Base-by-base conservation (phyloP, 129 eudicot species). In the Arctium minus region DNA sequence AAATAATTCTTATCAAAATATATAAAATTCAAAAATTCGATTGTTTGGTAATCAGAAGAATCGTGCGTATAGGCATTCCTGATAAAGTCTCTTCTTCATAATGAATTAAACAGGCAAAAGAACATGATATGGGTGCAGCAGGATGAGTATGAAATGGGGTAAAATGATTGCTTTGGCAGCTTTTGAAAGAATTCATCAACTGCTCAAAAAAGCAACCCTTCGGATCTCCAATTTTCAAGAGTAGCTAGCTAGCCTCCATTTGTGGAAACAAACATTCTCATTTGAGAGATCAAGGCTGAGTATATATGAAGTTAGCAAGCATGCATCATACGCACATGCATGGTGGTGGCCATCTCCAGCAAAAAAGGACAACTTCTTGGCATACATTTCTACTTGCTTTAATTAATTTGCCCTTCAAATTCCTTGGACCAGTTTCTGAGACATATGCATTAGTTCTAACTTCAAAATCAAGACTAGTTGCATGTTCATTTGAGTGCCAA, bases 141-240 rank as follows among this genome's bases (percentile, higher is more conserved):
- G 56, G 56, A 83, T 69, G 89, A 86, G 89, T 86, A 82, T 75
- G 40, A 80, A 83, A 75, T 53, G 81, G 79, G 89, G 27, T 39
- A 85, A 74, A 88, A 85, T 88, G 91, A 88, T 88, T 65, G 77
- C 6, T 60, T 53, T 82, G 83, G 84, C 89, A 88, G 89, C 89
- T 88, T 88, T 85, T 35, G 70, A 85, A 85, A 85, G 80, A 75
- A 86, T 64, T 81, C 15, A 46, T 46, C 78, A 65, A 37, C n/a
- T 72, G 77, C 29, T 69, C 71, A 22, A 76, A 82, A 69, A 76
- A 76, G 81, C 80, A 78, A 35, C 53, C 56, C 40, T 78, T 78
- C 39, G 15, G 15, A 75, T 75, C 79, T 75, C 8, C 48, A 72
- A 31, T n/a, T 38, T 64, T 40, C 42, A 75, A 72, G 74, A 11